Conservation (phyloP, 148 eudicot genomes). For the Chenopodium album region DNA sequence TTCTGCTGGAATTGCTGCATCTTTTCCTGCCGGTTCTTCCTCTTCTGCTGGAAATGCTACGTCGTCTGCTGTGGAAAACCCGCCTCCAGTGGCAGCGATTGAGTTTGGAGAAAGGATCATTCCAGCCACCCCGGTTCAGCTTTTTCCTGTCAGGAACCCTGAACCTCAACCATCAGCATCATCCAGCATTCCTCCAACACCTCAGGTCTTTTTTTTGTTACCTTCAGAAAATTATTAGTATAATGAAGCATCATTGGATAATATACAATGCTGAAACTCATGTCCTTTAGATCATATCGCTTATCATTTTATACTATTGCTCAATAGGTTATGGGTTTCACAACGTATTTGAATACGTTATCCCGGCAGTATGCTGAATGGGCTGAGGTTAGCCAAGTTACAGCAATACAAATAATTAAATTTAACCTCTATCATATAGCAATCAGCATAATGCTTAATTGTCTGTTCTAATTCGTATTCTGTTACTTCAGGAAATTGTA, state of each 20-base stretch:
- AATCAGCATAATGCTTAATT: too few relatives aligned
- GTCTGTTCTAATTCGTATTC: too few relatives aligned
- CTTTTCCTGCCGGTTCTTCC: neutral
- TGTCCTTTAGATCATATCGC: too few relatives aligned
- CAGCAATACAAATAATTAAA: neutral
- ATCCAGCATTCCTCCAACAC: neutral
- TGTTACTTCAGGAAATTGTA: too few relatives aligned
- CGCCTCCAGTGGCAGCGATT: neutral
- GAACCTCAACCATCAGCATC: too few relatives aligned
- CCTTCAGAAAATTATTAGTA: neutral
- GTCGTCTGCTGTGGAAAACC: too few relatives aligned
- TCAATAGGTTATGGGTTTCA: neutral
- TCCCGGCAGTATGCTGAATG: neutral
- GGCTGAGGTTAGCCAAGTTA: neutral
- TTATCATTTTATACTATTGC: neutral
- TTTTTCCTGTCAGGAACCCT: neutral
- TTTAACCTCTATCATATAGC: too few relatives aligned
- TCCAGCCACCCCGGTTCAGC: neutral
- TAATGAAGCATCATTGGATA: too few relatives aligned
- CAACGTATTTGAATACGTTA: too few relatives aligned
- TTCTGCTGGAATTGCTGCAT: neutral
- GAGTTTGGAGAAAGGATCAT: conserved; percentile 4
- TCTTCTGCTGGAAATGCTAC: neutral
- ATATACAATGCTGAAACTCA: too few relatives aligned
- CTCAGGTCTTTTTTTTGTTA: neutral